Evolutionary conservation across 306 rosid species (phyloP).

Genomic region (Echinosophora koreensis): DNA sequence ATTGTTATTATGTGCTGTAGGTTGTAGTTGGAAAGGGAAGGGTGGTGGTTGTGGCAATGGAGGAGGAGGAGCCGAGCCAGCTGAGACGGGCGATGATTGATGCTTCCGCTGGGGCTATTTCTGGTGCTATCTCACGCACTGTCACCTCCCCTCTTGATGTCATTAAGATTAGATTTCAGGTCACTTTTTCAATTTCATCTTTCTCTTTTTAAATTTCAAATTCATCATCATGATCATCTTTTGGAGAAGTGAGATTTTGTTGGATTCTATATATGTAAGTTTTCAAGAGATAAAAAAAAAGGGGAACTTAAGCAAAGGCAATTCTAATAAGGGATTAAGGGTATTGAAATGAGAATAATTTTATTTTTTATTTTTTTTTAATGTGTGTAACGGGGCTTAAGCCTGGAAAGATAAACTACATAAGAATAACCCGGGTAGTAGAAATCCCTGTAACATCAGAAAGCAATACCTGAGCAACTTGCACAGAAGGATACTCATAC

Average conservation of each 20-base stretch:
- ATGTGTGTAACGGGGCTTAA: no score
- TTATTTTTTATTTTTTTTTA: no score
- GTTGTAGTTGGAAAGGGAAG: constrained; percentile 50
- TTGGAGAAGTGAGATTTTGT: constrained; percentile 3
- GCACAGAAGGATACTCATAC: no score
- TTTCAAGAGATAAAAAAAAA: not conserved
- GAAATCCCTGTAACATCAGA: no score
- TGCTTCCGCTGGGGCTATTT: constrained; percentile 81
- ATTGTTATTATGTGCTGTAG: constrained; percentile 32
- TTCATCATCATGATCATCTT: no score
- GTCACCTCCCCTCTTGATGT: constrained; percentile 96
- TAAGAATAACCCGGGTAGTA: no score
- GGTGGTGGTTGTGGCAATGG: constrained; percentile 62
- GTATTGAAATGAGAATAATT: not conserved
- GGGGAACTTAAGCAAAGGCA: not conserved
- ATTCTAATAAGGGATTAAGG: no score
- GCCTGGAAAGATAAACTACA: no score
- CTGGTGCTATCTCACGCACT: constrained; percentile 87
- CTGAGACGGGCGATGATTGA: constrained; percentile 71
- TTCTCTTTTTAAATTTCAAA: not conserved
- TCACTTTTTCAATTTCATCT: constrained; percentile 7
- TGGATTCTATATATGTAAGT: not conserved
- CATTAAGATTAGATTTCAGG: constrained; percentile 98
- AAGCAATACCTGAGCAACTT: no score
- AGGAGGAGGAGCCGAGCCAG: constrained; percentile 83